phyloP scores from a whole-genome alignment of 441 rosid genomes.

The Breynia disticha region DNA sequence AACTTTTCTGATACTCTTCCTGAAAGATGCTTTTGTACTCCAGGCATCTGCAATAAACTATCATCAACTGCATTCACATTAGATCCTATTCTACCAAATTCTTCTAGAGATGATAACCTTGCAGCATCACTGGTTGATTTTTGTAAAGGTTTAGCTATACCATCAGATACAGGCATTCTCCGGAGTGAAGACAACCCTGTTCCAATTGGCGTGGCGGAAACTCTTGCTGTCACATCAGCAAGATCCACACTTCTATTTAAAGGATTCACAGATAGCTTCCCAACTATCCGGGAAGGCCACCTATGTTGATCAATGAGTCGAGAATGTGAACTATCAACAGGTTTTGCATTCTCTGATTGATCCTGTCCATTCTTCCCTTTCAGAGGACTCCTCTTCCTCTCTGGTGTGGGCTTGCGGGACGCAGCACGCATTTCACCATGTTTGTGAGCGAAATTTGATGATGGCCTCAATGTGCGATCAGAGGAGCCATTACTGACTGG shows the following conservation, averaged over 20 bases:
- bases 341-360: slow-evolving; percentile 90
- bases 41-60: slow-evolving; percentile 26
- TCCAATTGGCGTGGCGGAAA: slow-evolving; percentile 32
- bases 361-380: slow-evolving; percentile 69
- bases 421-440: slow-evolving; percentile 43
- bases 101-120: slow-evolving; percentile 30
- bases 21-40: slow-evolving; percentile 35
- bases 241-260: slow-evolving; percentile 50
- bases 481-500: slow-evolving; percentile 37
- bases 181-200: slow-evolving; percentile 39
- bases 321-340: slow-evolving; percentile 53
- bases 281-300: slow-evolving; percentile 81
- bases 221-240: slow-evolving; percentile 40
- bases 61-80: slow-evolving; percentile 41
- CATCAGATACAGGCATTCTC: slow-evolving; percentile 41
- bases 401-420: slow-evolving; percentile 62
- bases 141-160: slow-evolving; percentile 42
- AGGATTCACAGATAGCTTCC: slow-evolving; percentile 44
- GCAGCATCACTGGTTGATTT: slow-evolving; percentile 50
- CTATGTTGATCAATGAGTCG: slow-evolving; percentile 83
- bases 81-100: slow-evolving; percentile 30
- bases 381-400: slow-evolving; percentile 73
- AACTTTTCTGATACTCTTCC: slow-evolving; percentile 44
- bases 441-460: slow-evolving; percentile 71
- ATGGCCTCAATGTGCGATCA: slow-evolving; percentile 73